Conservation (phyloP, 228 moss, liverwort and hornwort species). For the Sphagnum fallax region DNA sequence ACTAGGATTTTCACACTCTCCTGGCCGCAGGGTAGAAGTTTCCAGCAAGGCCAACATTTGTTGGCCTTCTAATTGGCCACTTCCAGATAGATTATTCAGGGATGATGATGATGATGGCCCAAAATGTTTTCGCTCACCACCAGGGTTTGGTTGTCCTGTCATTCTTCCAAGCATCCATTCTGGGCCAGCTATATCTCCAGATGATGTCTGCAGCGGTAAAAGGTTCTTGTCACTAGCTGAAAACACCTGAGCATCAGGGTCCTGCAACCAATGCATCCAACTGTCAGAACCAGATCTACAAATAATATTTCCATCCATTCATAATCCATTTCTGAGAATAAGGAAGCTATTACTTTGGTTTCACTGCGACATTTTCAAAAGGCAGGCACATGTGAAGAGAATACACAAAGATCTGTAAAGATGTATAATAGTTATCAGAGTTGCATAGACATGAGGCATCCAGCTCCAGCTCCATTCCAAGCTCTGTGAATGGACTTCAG, state of each 20-base stretch:
- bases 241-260: conserved; percentile 61
- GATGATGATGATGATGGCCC: conserved; percentile 32
- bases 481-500: too few relatives aligned
- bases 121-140: conserved; percentile 50
- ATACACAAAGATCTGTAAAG: too few relatives aligned
- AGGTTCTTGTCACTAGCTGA: conserved; percentile 59
- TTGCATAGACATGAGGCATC: too few relatives aligned
- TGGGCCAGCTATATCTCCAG: conserved; percentile 63
- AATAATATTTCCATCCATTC: too few relatives aligned
- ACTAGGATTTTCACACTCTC: conserved; percentile 31
- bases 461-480: too few relatives aligned
- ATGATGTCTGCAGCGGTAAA: conserved; percentile 31
- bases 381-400: too few relatives aligned
- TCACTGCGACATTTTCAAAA: too few relatives aligned
- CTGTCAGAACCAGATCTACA: too few relatives aligned
- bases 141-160: conserved; percentile 36
- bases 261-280: conserved; percentile 13
- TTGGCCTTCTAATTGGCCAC: conserved; percentile 64
- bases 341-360: too few relatives aligned
- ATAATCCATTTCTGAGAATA: too few relatives aligned
- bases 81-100: conserved; percentile 44
- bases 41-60: conserved; percentile 63
- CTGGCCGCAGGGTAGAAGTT: conserved; percentile 34
- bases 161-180: conserved; percentile 59
- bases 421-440: too few relatives aligned